Base-by-base conservation (phyloP, 306 rosid species). In the Prunus padus region DNA sequence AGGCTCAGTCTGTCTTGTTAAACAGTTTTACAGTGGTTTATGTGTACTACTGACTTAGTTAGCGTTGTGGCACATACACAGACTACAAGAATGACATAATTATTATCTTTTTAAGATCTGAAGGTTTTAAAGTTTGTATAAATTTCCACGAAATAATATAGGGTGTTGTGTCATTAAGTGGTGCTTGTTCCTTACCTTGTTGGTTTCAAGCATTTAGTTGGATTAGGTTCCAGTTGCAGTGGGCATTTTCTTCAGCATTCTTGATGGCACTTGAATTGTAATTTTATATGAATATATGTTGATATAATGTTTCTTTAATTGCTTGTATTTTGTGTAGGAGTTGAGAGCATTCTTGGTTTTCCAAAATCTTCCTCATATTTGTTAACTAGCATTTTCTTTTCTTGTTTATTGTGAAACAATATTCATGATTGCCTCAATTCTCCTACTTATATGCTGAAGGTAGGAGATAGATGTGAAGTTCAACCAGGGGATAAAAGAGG, bases 391-490 rank as follows among this genome's bases (percentile, higher is more conserved):
- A 23, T 18, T 49, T 10, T 51, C 20, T 9, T 47, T 30, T 49
- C 42, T 75, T 74, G 2, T 25, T 63, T 46, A 20, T 55, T 69
- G 14, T 8, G 15, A 44, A 52, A 7, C 75, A 54, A 31, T 71
- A 33, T 12, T 37, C 25, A 46, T 54, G 66, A 56, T n/a, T 30
- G 28, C 3, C 8, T 23, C 4, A 18, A 15, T 8, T 33, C 25
- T 5, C 6, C 19, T 65, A 25, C 28, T 13, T 76, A 47, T 67
- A 54, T 72, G 51, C 61, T 82, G 31, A 50, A 94, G 98, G 96
- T 91, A 16, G 98, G 97, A 77, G 91, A 92, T 76, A 86, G 98
- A 86, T 94, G 98, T 75, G 87, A 94, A 88, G 97, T 94, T 86
- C 95, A 94, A 76, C 93, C 93, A 31, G 97, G 97, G 76, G 93